Evolutionary conservation across 1,139 yeast species (phyloP).

Genomic region (Suzukiozyma palmioleophila): DNA sequence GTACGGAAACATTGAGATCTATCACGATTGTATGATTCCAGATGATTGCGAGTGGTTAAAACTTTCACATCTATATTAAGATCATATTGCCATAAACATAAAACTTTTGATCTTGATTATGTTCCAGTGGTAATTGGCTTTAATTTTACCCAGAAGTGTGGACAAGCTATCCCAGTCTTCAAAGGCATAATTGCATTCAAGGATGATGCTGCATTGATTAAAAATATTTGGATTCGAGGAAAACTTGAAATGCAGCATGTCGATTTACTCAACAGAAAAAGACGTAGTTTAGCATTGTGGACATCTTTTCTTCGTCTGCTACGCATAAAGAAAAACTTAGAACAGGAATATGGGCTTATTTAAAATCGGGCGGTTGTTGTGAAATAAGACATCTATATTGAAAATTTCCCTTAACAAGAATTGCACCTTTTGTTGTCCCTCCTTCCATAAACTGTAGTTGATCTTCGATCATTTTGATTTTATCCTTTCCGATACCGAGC

Average conservation of each 20-base stretch:
- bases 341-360: slow-evolving; percentile 14
- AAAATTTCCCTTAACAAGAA: slow-evolving; percentile 12
- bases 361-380: slow-evolving; percentile 37
- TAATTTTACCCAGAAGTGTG: slow-evolving; percentile 20
- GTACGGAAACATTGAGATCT: slow-evolving; percentile 35
- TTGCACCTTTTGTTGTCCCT: slow-evolving; percentile 28
- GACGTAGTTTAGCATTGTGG: slow-evolving; percentile 18
- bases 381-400: slow-evolving; percentile 18
- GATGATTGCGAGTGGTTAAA: slow-evolving; percentile 27
- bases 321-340: slow-evolving; percentile 20
- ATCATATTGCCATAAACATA: slow-evolving; percentile 8
- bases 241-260: slow-evolving; percentile 14
- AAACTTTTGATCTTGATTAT: slow-evolving; percentile 10
- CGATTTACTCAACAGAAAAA: slow-evolving; percentile 5
- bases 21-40: slow-evolving; percentile 30
- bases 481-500: slow-evolving; percentile 14
- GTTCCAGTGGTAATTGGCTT: slow-evolving; percentile 37
- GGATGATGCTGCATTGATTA: slow-evolving; percentile 15
- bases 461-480: slow-evolving; percentile 9
- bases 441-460: slow-evolving; percentile 15
- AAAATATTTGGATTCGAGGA: slow-evolving; percentile 26
- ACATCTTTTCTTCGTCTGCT: slow-evolving; percentile 16
- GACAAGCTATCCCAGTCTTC: slow-evolving; percentile 28
- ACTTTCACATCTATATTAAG: slow-evolving; percentile 19
- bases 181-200: slow-evolving; percentile 26